These are phyloP conservation scores for Cercospora brassicicola DNA, from an alignment of 2,329 filamentous ascomycete genomes.

Conservation along the genomic window DNA sequence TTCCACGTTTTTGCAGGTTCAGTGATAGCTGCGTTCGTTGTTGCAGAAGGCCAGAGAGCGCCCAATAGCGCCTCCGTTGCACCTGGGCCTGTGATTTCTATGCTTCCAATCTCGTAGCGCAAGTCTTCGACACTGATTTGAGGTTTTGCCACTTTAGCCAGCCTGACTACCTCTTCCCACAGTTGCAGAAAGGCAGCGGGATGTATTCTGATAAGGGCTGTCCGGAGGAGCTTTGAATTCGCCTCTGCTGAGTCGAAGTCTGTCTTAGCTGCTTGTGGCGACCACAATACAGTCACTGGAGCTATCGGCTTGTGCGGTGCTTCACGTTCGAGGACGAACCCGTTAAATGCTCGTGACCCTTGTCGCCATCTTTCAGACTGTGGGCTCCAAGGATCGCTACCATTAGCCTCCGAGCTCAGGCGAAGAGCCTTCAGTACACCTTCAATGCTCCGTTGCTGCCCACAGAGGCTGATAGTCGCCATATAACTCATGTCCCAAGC, in stretches of 20 bases:
- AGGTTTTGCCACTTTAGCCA: conserved; percentile 62
- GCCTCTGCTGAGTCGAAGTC: conserved; percentile 28
- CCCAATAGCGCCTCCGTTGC: conserved; percentile 76
- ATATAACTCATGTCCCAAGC: conserved; percentile 95
- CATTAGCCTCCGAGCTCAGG: conserved; percentile 43
- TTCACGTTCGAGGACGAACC: conserved; percentile 60
- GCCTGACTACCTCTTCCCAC: conserved; percentile 62
- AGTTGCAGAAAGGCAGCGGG: conserved; percentile 74
- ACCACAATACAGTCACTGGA: conserved; percentile 75
- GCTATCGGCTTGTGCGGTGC: conserved; percentile 61
- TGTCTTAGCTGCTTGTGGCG: conserved; percentile 45
- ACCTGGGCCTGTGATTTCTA: conserved; percentile 69
- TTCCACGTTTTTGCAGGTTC: conserved; percentile 51
- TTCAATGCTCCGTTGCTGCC: conserved; percentile 62
- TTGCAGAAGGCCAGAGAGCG: conserved; percentile 57
- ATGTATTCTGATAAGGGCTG: conserved; percentile 72
- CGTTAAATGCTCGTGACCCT: conserved; percentile 59
- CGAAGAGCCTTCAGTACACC: conserved; percentile 67
- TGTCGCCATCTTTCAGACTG: conserved; percentile 70
- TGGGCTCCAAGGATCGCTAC: conserved; percentile 56
- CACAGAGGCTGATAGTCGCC: conserved; percentile 78
- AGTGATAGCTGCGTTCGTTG: conserved; percentile 39
- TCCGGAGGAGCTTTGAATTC: conserved; percentile 47
- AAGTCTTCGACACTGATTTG: conserved; percentile 66
- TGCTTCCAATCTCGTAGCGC: conserved; percentile 71